Evolutionary conservation across 192 early-diverging fungal species (phyloP).

Genomic region (Coemansia sp.): DNA sequence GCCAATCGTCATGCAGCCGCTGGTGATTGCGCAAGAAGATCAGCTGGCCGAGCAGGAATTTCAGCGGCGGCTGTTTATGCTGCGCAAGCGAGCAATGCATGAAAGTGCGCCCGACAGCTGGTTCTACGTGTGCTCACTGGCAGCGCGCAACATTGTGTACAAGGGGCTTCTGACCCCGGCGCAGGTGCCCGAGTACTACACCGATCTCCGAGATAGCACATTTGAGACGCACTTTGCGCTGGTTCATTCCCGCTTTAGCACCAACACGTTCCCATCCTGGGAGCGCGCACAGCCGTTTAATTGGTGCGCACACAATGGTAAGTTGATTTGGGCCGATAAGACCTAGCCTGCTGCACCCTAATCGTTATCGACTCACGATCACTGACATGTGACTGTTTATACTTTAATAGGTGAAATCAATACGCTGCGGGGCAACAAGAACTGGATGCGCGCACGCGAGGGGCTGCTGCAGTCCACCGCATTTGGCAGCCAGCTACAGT

Average conservation of each 20-base stretch:
- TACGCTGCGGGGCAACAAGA: conserved; percentile 97
- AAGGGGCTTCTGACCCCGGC: conserved; percentile 95
- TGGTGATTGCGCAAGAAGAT: conserved; percentile 64
- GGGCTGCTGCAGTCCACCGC: conserved; percentile 85
- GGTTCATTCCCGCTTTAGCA: conserved; percentile 98
- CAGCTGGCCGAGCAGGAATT: conserved; percentile 57
- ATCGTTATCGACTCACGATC: too few species aligned
- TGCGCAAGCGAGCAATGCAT: conserved; percentile 89
- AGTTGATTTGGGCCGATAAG: conserved; percentile 8
- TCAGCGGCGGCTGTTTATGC: conserved; percentile 81
- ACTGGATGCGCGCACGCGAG: conserved; percentile 99
- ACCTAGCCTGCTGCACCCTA: neutral
- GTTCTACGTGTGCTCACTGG: conserved; percentile 98
- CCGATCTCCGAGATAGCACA: conserved; percentile 79
- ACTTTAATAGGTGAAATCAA: conserved; percentile 82
- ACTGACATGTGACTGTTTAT: neutral
- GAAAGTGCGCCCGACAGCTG: conserved; percentile 81
- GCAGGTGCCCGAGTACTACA: conserved; percentile 92
- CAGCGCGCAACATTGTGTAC: conserved; percentile 91
- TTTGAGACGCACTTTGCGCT: conserved; percentile 92
- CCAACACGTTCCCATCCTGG: conserved; percentile 99
- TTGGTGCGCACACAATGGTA: conserved; percentile 98
- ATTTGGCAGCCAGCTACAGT: conserved; percentile 74
- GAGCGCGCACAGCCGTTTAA: conserved; percentile 98
- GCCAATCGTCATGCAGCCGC: conserved; percentile 90